Percentiles rank a stretch among this genome's conserved stretches.
Conservation (phyloP, 352 stramenopile species). For the Pythium graminicola region DNA sequence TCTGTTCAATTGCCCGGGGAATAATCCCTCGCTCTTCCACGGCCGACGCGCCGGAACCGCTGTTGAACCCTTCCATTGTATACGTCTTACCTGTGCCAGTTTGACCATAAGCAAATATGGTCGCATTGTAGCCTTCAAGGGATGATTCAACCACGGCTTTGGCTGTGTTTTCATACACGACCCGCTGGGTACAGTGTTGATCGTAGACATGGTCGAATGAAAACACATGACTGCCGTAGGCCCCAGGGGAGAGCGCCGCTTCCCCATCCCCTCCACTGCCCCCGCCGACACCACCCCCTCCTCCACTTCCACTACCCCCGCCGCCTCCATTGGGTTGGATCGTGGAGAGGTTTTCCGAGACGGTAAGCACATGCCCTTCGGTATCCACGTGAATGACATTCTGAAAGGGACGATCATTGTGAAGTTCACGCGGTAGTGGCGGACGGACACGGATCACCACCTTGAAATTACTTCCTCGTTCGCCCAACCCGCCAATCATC, state of each 20-base stretch:
- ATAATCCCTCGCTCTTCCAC: constrained; percentile 95
- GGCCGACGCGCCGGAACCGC: constrained; percentile 55
- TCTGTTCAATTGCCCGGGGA: constrained; percentile 95
- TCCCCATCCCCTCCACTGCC: constrained; percentile 7
- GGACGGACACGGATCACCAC: constrained; percentile 91
- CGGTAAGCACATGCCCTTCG: constrained; percentile 78
- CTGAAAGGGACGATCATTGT: constrained; percentile 84
- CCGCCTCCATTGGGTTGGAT: constrained; percentile 18
- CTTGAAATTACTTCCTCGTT: constrained; percentile 82
- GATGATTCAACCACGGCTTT: constrained; percentile 90
- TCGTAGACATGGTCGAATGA: constrained; percentile 95
- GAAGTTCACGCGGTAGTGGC: constrained; percentile 80
- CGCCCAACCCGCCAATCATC: constrained; percentile 1
- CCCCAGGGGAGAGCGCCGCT: constrained; percentile 21
- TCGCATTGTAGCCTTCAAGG: constrained; percentile 90
- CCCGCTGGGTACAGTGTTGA: constrained; percentile 81
- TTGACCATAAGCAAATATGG: constrained; percentile 89
- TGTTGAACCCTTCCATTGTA: constrained; percentile 96
- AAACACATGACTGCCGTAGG: constrained; percentile 87
- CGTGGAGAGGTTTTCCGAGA: constrained; percentile 79
- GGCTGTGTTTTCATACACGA: constrained; percentile 92
- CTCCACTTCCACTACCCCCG: constrained; percentile 5
- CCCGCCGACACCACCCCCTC: constrained; percentile 5
- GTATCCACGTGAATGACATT: constrained; percentile 88
- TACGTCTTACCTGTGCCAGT: constrained; percentile 92